These are phyloP conservation scores for Trifolium pratense DNA, from an alignment of 306 rosid genomes.

Conservation along the genomic window DNA sequence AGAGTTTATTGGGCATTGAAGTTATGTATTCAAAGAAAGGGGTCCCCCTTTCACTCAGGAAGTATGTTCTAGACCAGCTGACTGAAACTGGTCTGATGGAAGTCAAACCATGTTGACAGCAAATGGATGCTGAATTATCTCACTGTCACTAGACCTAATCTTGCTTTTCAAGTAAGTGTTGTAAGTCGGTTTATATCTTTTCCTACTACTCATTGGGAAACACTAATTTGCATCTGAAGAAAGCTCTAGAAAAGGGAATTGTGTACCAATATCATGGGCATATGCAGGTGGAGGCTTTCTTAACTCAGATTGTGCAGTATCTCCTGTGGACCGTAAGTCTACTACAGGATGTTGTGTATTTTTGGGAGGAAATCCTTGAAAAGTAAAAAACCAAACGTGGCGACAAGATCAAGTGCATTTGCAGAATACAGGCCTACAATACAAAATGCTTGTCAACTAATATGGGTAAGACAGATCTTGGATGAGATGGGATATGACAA, in stretches of 20 bases:
- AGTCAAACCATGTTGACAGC: background rate
- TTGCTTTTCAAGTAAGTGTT: background rate
- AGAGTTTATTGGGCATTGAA: background rate
- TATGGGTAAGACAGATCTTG: no score
- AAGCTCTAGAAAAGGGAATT: background rate
- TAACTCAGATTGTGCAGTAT: background rate
- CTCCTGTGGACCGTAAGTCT: background rate
- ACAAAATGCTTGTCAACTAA: no score
- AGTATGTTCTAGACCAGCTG: background rate
- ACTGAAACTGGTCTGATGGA: background rate
- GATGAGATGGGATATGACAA: no score
- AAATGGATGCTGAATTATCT: background rate
- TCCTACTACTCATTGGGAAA: background rate
- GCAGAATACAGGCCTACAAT: background rate
- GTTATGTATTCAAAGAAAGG: no score
- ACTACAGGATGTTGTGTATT: background rate
- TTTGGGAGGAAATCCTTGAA: background rate
- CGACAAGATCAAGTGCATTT: background rate
- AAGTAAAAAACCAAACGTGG: background rate
- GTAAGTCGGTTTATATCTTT: background rate
- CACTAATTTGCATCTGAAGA: background rate
- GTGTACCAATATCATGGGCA: background rate
- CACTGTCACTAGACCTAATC: background rate
- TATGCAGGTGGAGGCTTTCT: background rate
- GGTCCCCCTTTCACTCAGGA: no score